Conservation (phyloP, 805 yeast species). For the Saccharomycopsis synnaedendra region DNA sequence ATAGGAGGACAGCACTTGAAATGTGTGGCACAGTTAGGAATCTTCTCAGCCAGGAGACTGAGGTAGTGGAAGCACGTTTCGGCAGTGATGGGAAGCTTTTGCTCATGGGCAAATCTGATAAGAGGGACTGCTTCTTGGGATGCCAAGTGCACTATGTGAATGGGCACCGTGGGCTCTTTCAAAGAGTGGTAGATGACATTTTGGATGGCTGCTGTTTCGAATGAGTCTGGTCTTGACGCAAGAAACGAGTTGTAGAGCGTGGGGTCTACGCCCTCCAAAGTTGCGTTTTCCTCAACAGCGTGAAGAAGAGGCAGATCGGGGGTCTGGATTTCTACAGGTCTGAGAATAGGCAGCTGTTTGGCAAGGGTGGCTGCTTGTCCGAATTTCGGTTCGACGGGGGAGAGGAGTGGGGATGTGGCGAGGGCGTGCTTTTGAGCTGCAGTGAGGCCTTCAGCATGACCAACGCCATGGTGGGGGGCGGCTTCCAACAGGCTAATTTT, state of each 20-base stretch:
- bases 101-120: slow-evolving; percentile 43
- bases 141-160: slow-evolving; percentile 88
- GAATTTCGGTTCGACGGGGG: slow-evolving; percentile 47
- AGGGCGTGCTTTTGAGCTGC: slow-evolving; percentile 41
- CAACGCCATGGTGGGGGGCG: not conserved
- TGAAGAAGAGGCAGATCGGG: slow-evolving; percentile 30
- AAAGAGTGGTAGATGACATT: slow-evolving; percentile 42
- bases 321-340: slow-evolving; percentile 9
- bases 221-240: slow-evolving; percentile 79
- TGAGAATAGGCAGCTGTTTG: slow-evolving; percentile 14
- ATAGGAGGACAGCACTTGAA: slow-evolving; percentile 96
- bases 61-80: slow-evolving; percentile 95
- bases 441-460: slow-evolving; percentile 22
- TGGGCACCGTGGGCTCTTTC: slow-evolving; percentile 43
- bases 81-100: slow-evolving; percentile 57
- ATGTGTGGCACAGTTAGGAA: slow-evolving; percentile 68
- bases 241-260: slow-evolving; percentile 60
- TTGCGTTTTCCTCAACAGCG: slow-evolving; percentile 30
- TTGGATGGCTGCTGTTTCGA: slow-evolving; percentile 76
- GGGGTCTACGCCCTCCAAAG: slow-evolving; percentile 42
- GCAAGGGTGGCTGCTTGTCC: slow-evolving; percentile 27
- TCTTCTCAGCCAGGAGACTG: slow-evolving; percentile 64
- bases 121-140: slow-evolving; percentile 77
- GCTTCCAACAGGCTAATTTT: not conserved
- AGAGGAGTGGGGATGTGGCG: slow-evolving; percentile 42